Evolutionary conservation across 805 yeast species (phyloP).

Genomic region (Wickerhamiella hasegawae): DNA sequence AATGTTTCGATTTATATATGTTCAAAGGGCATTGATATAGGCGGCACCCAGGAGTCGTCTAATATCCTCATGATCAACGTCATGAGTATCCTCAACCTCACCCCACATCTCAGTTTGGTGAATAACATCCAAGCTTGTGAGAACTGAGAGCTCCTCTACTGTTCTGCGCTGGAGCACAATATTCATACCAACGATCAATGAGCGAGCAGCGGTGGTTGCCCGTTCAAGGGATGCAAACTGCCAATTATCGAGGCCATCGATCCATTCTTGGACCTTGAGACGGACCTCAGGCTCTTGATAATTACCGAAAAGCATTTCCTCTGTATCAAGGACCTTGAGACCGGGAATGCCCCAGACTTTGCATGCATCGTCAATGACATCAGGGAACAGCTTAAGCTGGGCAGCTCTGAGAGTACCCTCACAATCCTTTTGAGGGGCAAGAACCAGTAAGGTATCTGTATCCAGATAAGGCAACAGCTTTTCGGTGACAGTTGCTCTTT

Average conservation of each 20-base stretch:
- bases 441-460: constrained; percentile 82
- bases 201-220: constrained; percentile 72
- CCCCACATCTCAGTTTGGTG: constrained; percentile 91
- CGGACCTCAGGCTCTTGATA: constrained; percentile 45
- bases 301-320: constrained; percentile 69
- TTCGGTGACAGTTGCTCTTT: constrained; percentile 42
- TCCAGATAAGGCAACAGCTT: constrained; percentile 70
- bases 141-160: constrained; percentile 56
- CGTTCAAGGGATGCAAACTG: constrained; percentile 80
- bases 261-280: constrained; percentile 47
- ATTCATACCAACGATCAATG: constrained; percentile 68
- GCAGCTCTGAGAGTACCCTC: constrained; percentile 65
- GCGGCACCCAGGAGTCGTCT: constrained; percentile 71
- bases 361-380: constrained; percentile 56
- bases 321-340: constrained; percentile 59
- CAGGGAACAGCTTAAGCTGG: constrained; percentile 67
- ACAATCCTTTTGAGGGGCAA: constrained; percentile 66
- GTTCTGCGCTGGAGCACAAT: constrained; percentile 30
- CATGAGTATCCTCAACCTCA: constrained; percentile 96
- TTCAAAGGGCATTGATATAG: too few relatives aligned
- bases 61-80: constrained; percentile 85
- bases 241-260: constrained; percentile 48
- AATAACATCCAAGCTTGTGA: constrained; percentile 67
- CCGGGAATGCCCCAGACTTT: constrained; percentile 31
- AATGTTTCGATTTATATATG: too few relatives aligned